Conservation (phyloP, 345 rosid species). For the Geranium rotundifolium region DNA sequence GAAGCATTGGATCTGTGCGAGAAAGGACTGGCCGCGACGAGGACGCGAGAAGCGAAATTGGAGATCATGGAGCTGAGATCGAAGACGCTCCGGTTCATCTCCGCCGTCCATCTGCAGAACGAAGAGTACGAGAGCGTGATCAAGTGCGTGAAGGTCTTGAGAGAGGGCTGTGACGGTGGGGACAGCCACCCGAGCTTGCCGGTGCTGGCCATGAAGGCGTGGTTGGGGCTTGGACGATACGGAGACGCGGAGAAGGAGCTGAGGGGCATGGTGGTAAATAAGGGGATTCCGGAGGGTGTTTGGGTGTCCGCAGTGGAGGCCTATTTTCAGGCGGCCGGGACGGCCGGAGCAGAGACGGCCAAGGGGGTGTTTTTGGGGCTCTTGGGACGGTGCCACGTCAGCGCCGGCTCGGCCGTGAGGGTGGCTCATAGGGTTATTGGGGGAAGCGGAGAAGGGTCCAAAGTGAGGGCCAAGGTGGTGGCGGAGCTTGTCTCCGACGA, state of each 20-base stretch:
- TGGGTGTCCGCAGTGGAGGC: slow-evolving; percentile 95
- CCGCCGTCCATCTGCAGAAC: slow-evolving; percentile 80
- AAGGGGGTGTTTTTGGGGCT: slow-evolving; percentile 79
- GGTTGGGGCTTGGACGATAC: slow-evolving; percentile 74
- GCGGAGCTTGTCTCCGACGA: slow-evolving; percentile 74
- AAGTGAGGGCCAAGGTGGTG: slow-evolving; percentile 57
- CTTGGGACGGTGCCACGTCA: slow-evolving; percentile 74
- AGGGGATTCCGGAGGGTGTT: slow-evolving; percentile 80
- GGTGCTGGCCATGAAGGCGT: slow-evolving; percentile 96
- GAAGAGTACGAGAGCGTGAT: slow-evolving; percentile 82
- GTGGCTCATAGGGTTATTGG: slow-evolving; percentile 58
- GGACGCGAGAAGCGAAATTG: slow-evolving; percentile 43
- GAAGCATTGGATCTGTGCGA: slow-evolving; percentile 75
- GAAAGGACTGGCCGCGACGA: slow-evolving; percentile 48
- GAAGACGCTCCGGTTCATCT: slow-evolving; percentile 71
- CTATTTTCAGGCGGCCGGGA: slow-evolving; percentile 74
- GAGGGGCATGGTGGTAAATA: slow-evolving; percentile 66
- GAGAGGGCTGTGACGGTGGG: slow-evolving; percentile 46
- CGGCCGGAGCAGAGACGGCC: slow-evolving; percentile 87
- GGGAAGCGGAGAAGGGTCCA: slow-evolving; percentile 41
- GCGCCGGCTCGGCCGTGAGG: slow-evolving; percentile 73
- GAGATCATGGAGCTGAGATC: slow-evolving; percentile 47
- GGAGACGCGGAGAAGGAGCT: slow-evolving; percentile 88
- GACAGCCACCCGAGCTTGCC: slow-evolving; percentile 80
- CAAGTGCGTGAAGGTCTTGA: slow-evolving; percentile 75